These are phyloP conservation scores for Thelonectria blattea DNA, from an alignment of 2,329 filamentous ascomycete genomes.

Conservation along the genomic window DNA sequence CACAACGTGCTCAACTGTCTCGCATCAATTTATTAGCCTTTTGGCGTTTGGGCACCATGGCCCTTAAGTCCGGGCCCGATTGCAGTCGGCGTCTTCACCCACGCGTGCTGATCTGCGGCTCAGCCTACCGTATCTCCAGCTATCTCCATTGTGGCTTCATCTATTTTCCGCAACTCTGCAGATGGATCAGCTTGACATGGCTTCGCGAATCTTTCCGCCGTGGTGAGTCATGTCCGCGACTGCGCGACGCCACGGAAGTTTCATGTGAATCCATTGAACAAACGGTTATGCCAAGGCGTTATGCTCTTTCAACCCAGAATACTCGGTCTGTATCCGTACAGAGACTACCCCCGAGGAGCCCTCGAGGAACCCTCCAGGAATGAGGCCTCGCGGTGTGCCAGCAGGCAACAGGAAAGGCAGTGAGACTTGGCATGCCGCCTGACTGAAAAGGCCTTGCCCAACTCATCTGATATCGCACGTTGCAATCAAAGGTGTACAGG, in stretches of 20 bases:
- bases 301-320: slow-evolving; percentile 8
- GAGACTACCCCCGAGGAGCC: background rate
- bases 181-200: background rate
- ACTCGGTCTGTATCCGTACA: no score
- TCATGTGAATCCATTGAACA: no score
- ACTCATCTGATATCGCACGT: slow-evolving; percentile 6
- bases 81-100: slow-evolving; percentile 18
- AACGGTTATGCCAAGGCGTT: slow-evolving; percentile 29
- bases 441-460: background rate
- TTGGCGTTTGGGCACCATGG: background rate
- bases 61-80: slow-evolving; percentile 34
- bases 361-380: background rate
- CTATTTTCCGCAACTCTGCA: slow-evolving; percentile 18
- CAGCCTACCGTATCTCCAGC: slow-evolving; percentile 20
- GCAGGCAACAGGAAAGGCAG: background rate
- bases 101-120: slow-evolving; percentile 11
- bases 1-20: background rate
- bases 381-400: background rate
- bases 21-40: background rate
- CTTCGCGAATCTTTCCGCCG: background rate
- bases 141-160: slow-evolving; percentile 12
- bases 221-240: background rate
- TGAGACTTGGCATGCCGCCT: slow-evolving; percentile 10
- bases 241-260: no score
- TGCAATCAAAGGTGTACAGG: slow-evolving; percentile 15